Conservation (phyloP, 352 stramenopile genomes). For the Thraustochytrium sp. region DNA sequence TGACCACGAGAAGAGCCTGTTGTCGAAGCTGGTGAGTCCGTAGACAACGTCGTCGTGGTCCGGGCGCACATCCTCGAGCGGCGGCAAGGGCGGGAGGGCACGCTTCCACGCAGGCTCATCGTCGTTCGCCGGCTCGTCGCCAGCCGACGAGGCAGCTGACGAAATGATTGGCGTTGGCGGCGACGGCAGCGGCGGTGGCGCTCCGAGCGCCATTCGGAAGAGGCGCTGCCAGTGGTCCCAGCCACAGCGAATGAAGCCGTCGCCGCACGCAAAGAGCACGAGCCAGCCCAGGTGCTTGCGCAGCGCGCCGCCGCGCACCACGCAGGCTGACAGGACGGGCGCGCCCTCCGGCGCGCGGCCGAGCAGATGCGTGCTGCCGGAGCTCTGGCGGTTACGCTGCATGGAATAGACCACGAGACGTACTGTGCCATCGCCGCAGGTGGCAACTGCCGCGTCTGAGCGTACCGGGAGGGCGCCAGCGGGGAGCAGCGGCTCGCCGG, state of each 20-base stretch:
- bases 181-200: neutral
- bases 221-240: conserved; percentile 6
- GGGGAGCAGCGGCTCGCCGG: neutral
- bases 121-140: neutral
- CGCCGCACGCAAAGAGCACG: neutral
- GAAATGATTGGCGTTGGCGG: neutral
- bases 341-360: neutral
- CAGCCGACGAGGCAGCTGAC: no score
- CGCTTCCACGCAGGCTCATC: neutral
- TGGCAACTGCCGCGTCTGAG: neutral
- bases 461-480: neutral
- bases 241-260: conserved; percentile 19
- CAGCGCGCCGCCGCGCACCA: neutral
- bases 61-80: neutral
- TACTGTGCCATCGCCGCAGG: neutral
- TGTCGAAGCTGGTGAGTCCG: neutral
- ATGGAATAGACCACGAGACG: neutral
- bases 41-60: conserved; percentile 19
- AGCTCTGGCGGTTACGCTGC: neutral
- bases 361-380: neutral
- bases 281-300: neutral
- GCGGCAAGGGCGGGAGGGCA: neutral
- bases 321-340: neutral
- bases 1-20: neutral
- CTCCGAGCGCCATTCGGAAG: neutral